A percentile compares a stretch with the other conserved stretches of the same genome.
phyloP scores from a whole-genome alignment of 2,329 filamentous ascomycete genomes.

The Talaromyces amestolkiae region DNA sequence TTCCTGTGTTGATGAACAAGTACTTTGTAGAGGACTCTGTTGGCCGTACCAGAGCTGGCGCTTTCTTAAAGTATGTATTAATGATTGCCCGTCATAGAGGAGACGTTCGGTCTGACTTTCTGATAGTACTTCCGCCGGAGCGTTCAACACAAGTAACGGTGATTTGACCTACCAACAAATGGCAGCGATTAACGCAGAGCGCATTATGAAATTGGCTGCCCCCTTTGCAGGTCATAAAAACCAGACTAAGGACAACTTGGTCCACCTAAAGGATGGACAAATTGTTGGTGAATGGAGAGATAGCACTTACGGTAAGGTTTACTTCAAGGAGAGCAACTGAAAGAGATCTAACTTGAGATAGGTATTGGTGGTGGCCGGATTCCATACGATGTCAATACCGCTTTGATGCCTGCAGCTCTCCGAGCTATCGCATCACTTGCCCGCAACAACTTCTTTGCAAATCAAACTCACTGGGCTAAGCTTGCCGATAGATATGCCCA shows the following conservation, averaged over 20 bases:
- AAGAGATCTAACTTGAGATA: slow-evolving; percentile 10
- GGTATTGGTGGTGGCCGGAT: slow-evolving; percentile 59
- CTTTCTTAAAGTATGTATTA: slow-evolving; percentile 34
- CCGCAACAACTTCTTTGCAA: slow-evolving; percentile 46
- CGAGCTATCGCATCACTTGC: slow-evolving; percentile 57
- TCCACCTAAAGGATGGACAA: slow-evolving; percentile 56
- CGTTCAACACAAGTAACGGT: slow-evolving; percentile 51
- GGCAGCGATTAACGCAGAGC: slow-evolving; percentile 53
- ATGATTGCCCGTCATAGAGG: too few species aligned
- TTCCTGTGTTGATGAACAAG: slow-evolving; percentile 57
- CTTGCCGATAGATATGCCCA: slow-evolving; percentile 53
- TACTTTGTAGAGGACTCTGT: slow-evolving; percentile 55
- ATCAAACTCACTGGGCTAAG: slow-evolving; percentile 49
- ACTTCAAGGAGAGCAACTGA: neutral
- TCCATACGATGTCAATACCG: slow-evolving; percentile 66
- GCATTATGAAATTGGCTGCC: slow-evolving; percentile 57
- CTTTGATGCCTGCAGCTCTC: slow-evolving; percentile 60
- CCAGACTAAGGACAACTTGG: slow-evolving; percentile 54
- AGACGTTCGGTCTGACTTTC: slow-evolving; percentile 23
- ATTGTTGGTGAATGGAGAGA: slow-evolving; percentile 64
- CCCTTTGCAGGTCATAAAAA: slow-evolving; percentile 50
- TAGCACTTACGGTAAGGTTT: slow-evolving; percentile 50
- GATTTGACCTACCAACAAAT: slow-evolving; percentile 56
- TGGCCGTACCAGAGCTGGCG: slow-evolving; percentile 39
- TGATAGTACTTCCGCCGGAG: slow-evolving; percentile 45